These are phyloP conservation scores for Paramecium tetraurelia DNA, from an alignment of 73 alveolate species.

Conservation along the genomic window DNA sequence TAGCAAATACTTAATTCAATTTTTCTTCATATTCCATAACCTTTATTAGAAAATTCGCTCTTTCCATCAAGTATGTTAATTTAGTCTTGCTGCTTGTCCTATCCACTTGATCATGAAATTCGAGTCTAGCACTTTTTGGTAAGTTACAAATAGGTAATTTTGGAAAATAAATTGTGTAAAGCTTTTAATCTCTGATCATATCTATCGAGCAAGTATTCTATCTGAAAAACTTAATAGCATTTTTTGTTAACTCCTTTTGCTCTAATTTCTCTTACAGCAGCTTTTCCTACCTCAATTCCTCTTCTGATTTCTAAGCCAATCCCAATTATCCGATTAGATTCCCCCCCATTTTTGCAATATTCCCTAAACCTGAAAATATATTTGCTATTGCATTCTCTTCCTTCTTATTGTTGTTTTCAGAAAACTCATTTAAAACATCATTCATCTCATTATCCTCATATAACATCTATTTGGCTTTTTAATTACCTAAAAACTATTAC, in stretches of 20 bases:
- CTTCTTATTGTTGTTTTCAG: background rate
- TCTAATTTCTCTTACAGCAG: slow-evolving; percentile 22
- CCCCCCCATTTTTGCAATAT: slow-evolving; percentile 52
- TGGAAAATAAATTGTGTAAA: slow-evolving; percentile 46
- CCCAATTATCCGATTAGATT: background rate
- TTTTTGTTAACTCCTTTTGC: background rate
- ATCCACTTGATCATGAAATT: slow-evolving; percentile 84
- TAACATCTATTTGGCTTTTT: slow-evolving; percentile 54
- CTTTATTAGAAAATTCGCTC: slow-evolving; percentile 85
- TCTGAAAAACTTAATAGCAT: slow-evolving; percentile 61
- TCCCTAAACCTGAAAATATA: slow-evolving; percentile 10
- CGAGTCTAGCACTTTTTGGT: slow-evolving; percentile 54
- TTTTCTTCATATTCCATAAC: slow-evolving; percentile 89
- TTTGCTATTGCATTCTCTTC: slow-evolving; percentile 30
- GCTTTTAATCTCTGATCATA: slow-evolving; percentile 39
- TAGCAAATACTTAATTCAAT: slow-evolving; percentile 68
- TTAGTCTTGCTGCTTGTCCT: slow-evolving; percentile 73
- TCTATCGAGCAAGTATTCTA: slow-evolving; percentile 58
- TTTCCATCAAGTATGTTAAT: slow-evolving; percentile 78
- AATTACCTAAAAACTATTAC: slow-evolving; percentile 45
- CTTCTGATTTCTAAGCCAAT: slow-evolving; percentile 8
- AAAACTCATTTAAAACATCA: slow-evolving; percentile 57
- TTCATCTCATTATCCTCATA: slow-evolving; percentile 57
- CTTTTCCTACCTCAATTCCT: slow-evolving; percentile 40
- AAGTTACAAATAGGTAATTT: slow-evolving; percentile 51